A percentile compares a stretch with the other conserved stretches of the same genome.
phyloP scores from a whole-genome alignment of 208 protist genomes.

The Acanthamoeba triangularis region DNA sequence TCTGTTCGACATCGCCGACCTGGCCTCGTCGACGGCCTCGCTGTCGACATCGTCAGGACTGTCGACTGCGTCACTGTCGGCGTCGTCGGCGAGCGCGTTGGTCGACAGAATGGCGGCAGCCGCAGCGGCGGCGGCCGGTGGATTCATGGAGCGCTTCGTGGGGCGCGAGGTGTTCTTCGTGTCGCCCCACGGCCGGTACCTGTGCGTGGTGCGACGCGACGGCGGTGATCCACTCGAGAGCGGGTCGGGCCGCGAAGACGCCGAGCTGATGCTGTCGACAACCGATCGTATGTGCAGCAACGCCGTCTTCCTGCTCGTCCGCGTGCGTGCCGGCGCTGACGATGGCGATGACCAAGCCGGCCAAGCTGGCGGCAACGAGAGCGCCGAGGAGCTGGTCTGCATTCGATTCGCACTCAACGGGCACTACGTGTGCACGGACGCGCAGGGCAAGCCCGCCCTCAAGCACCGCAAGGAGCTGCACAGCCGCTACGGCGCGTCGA shows the following conservation, averaged over 20 bases:
- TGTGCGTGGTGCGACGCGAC: slow-evolving; percentile 41
- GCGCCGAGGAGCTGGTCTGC: background rate
- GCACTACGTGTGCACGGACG: slow-evolving; percentile 40
- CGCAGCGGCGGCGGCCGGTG: background rate
- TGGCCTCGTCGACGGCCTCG: background rate
- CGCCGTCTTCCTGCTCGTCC: slow-evolving; percentile 18
- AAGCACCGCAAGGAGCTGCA: background rate
- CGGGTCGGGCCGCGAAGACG: background rate
- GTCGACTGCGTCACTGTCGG: background rate
- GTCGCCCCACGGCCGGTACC: slow-evolving; percentile 32
- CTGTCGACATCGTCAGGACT: background rate
- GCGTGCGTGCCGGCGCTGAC: background rate
- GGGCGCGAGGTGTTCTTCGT: slow-evolving; percentile 29
- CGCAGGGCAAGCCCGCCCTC: background rate
- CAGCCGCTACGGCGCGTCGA: background rate
- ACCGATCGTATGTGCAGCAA: slow-evolving; percentile 49
- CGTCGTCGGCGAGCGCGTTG: background rate
- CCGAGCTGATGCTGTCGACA: background rate
- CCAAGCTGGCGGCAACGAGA: background rate
- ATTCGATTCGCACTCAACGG: slow-evolving; percentile 52
- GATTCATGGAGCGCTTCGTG: background rate
- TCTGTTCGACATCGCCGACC: background rate
- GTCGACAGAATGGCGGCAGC: background rate
- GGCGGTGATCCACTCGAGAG: background rate
- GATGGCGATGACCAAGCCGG: background rate